These are phyloP conservation scores for Hamamelis virginiana DNA, from an alignment of 164 flowering plant genomes.

Conservation along the genomic window DNA sequence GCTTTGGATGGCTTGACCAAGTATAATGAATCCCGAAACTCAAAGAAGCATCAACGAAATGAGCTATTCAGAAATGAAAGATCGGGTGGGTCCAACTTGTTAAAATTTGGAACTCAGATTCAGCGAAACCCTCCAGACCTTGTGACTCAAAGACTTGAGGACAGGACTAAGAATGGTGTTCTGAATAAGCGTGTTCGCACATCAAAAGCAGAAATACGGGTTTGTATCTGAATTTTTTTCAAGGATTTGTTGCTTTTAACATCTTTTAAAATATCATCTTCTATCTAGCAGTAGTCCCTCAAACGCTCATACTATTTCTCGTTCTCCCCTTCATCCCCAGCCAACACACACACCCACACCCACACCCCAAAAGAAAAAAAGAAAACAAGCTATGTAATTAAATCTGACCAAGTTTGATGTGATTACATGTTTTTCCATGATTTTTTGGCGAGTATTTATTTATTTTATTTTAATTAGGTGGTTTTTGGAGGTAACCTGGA, in stretches of 20 bases:
- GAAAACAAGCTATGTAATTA: too few species aligned
- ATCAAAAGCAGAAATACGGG: conserved; percentile 66
- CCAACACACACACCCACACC: too few species aligned
- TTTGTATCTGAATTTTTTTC: conserved; percentile 31
- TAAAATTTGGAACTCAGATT: conserved; percentile 57
- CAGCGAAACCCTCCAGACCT: conserved; percentile 49
- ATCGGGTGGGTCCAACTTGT: conserved; percentile 42
- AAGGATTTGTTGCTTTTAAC: background rate
- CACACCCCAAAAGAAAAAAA: too few species aligned
- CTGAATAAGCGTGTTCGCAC: conserved; percentile 76
- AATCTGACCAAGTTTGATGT: too few species aligned
- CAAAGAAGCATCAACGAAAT: conserved; percentile 58
- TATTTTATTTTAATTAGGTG: background rate
- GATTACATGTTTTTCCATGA: too few species aligned
- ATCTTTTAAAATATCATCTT: conserved; percentile 3
- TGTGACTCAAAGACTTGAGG: conserved; percentile 50
- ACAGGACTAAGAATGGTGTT: conserved; percentile 54
- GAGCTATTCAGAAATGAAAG: conserved; percentile 47
- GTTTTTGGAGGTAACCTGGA: background rate
- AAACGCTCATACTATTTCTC: too few species aligned
- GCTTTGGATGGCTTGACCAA: conserved; percentile 54
- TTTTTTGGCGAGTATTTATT: too few species aligned
- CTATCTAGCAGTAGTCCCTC: background rate
- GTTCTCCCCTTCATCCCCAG: too few species aligned
- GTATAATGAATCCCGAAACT: conserved; percentile 37